Conservation (phyloP, 495 filamentous ascomycete genomes). For the Polyplosphaeria fusca region DNA sequence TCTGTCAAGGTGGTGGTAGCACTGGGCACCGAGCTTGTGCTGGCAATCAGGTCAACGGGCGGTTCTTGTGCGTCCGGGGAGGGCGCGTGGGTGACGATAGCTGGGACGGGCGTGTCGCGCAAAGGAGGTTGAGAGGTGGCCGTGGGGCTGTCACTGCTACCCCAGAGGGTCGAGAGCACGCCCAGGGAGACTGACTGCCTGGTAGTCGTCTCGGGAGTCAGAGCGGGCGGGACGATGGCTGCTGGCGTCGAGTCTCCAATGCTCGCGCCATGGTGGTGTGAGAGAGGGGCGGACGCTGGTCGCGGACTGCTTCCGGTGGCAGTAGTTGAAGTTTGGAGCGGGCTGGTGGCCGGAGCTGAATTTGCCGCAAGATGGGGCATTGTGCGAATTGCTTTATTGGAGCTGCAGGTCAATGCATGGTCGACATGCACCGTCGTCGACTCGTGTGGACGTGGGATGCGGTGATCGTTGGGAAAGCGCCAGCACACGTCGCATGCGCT, state of each 20-base stretch:
- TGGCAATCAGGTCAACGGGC: conserved; percentile 18
- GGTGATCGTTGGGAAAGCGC: conserved; percentile 17
- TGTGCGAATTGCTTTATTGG: conserved; percentile 28
- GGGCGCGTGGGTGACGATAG: conserved; percentile 31
- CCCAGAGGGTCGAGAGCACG: conserved; percentile 30
- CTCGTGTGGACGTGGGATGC: conserved; percentile 31
- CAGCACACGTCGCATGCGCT: conserved; percentile 2
- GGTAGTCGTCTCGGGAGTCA: conserved; percentile 30
- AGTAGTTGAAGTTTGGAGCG: conserved; percentile 16
- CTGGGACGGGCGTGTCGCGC: conserved; percentile 4
- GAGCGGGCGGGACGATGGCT: conserved; percentile 18
- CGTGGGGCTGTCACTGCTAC: conserved; percentile 8
- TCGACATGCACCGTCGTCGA: conserved; percentile 20
- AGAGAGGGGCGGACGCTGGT: conserved; percentile 6
- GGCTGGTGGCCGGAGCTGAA: conserved; percentile 12
- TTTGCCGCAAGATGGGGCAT: conserved; percentile 25
- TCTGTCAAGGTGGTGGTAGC: conserved; percentile 26
- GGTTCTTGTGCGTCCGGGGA: conserved; percentile 26
- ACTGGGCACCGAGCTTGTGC: conserved; percentile 26
- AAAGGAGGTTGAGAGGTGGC: not conserved
- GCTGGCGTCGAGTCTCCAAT: conserved; percentile 15
- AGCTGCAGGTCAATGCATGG: conserved; percentile 33
- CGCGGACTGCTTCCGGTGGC: conserved; percentile 2
- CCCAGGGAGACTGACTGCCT: conserved; percentile 28
- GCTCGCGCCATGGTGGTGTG: conserved; percentile 16